Conservation (phyloP, 306 rosid genomes). For the Cyamopsis tetragonoloba region DNA sequence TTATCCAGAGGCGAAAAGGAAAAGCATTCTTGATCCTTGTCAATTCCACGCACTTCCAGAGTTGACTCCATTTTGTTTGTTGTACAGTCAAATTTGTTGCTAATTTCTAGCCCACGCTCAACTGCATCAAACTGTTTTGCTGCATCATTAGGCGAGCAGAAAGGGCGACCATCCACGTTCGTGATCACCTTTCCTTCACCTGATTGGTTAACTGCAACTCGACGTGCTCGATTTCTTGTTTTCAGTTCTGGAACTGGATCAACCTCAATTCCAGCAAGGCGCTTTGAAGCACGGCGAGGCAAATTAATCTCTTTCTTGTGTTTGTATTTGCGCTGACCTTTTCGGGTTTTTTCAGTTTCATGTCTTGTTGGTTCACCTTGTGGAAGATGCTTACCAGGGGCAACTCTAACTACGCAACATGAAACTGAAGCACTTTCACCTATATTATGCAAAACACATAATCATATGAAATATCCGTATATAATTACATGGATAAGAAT, state of each 20-base stretch:
- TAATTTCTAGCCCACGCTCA: slow-evolving; percentile 21
- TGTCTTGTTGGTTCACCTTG: slow-evolving; percentile 22
- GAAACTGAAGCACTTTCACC: slow-evolving; percentile 30
- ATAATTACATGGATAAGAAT: neutral
- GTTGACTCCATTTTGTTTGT: slow-evolving; percentile 17
- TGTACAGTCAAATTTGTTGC: slow-evolving; percentile 9
- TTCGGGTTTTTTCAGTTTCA: slow-evolving; percentile 30
- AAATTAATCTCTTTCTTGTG: slow-evolving; percentile 43
- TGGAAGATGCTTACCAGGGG: slow-evolving; percentile 22
- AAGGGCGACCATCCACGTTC: slow-evolving; percentile 29
- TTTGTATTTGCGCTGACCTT: slow-evolving; percentile 26
- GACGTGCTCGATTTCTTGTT: slow-evolving; percentile 39
- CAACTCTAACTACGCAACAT: slow-evolving; percentile 12
- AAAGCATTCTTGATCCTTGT: slow-evolving; percentile 1
- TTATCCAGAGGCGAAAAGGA: slow-evolving; percentile 21
- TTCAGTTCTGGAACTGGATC: slow-evolving; percentile 56
- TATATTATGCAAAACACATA: slow-evolving; percentile 20
- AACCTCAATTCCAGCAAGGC: slow-evolving; percentile 77
- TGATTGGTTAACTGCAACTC: slow-evolving; percentile 34
- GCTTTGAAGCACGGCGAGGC: slow-evolving; percentile 84
- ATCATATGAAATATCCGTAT: slow-evolving; percentile 22
- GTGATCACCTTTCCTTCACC: slow-evolving; percentile 19
- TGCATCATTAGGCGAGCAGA: slow-evolving; percentile 4
- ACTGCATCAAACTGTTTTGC: slow-evolving; percentile 17
- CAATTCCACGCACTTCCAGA: slow-evolving; percentile 8